Base-by-base conservation (phyloP, 2,329 filamentous ascomycete species). In the Bipolaris zeicola region DNA sequence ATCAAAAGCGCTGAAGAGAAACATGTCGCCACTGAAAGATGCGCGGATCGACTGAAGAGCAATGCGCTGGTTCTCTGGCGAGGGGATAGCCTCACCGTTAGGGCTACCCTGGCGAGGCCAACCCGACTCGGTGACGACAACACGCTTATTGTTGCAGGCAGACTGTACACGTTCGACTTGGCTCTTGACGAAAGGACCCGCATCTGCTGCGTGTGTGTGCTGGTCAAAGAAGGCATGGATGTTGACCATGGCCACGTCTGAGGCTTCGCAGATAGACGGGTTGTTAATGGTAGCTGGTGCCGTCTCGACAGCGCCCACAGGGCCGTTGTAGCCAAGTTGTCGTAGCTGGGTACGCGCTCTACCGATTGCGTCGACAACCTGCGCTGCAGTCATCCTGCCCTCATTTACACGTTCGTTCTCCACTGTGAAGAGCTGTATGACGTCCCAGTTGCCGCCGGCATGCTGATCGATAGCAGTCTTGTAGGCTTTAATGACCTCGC, bases 141-240 rank as follows among this genome's bases (percentile, higher is more conserved):
- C 82, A 43, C 82, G 81, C 76, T 91, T 89, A 62, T 78, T 78
- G 8, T 60, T 62, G 49, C 82, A 85, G 3, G 78, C 79, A 3
- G 74, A 64, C 16, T 78, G 78, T 56, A 88, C 78, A 6, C 66
- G 72, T 26, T 78, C 69, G 6, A 80, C 82, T 61, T 88, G 86
- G 24, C 80, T 78, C 37, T 80, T 74, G 37, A 92, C 84, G 75
- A 91, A 96, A 0, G 73, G 65, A 3, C 92, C 92, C 2, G 91
- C 87, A 31, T 85, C 76, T 0, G 79, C 76, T 1, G 91, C 84
- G 1, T 76, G 73, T 24, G 84, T 83, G 44, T 83, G 85, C 3
- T 81, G 76, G 66, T 96, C 89, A 75, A 95, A 96, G 83, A 92
- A 96, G 11, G 91, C 85, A 75, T 96, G 92, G 63, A 87, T 85